Conservation (phyloP, 257 asterid genomes). For the Solanum rostratum region DNA sequence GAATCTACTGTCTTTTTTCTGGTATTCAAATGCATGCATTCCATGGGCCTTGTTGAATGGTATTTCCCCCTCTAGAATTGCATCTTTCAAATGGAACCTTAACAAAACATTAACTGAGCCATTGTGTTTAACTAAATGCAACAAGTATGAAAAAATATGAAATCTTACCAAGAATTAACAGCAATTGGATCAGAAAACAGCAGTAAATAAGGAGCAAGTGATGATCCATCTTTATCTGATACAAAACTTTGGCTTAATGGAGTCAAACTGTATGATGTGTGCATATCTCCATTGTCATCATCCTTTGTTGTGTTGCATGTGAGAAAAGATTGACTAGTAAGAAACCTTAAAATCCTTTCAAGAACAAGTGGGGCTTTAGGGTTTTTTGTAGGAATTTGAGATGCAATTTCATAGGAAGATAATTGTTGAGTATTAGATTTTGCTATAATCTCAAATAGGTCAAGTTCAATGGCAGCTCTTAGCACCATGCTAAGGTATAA, state of each 20-base stretch:
- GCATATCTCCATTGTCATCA: neutral
- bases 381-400: neutral
- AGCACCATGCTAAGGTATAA: neutral
- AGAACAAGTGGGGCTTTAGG: neutral
- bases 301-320: neutral
- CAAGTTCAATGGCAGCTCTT: constrained; percentile 4
- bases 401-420: neutral
- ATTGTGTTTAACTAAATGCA: neutral
- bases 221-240: neutral
- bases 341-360: constrained; percentile 4
- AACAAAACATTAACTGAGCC: too few species aligned
- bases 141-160: neutral
- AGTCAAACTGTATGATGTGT: neutral
- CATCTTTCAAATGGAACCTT: constrained; percentile 1
- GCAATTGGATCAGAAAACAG: neutral
- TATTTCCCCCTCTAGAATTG: constrained; percentile 3
- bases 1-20: constrained; percentile 1
- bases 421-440: neutral
- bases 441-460: constrained; percentile 9
- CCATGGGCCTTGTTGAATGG: constrained; percentile 9
- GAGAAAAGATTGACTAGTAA: constrained; percentile 4
- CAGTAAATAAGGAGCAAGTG: neutral
- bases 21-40: constrained; percentile 1
- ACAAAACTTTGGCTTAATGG: neutral
- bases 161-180: neutral